Evolutionary conservation across 2,329 filamentous ascomycete genomes (phyloP), one percentile per base, ranked within the genome.

Genomic region (Colletotrichum sojae): DNA sequence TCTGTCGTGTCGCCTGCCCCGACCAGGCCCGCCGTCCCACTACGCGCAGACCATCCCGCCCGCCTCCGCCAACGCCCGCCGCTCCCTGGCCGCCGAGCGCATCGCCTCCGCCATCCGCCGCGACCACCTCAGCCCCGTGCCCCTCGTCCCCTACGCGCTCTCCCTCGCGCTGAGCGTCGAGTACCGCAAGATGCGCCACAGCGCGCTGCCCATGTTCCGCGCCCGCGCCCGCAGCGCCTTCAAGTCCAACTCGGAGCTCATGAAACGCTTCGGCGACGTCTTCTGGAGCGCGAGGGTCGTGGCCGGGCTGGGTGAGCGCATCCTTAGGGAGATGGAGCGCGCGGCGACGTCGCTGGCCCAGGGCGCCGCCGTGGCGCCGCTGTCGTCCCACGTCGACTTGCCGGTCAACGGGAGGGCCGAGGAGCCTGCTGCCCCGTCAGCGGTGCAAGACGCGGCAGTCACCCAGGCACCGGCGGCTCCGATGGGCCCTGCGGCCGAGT

Each of bases 101-200:
- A 89, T 90, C 61, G 83, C 87, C 4, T 86, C 82, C 45, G 83
- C 86, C n/a, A 83, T 88, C 2, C 82, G 82, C 16, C 81, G 84
- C 5, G 86, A 89, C 52, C 83, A 84, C 18, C 78, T 85, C 15
- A 84, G 84, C 40, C 83, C 87, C 0, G 81, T 90, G 39, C 88
- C 89, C 0, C 86, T 90, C 67, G 82, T 91, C 0, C 88, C 89
- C 0, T 91, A 91, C 65, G 88, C 87, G 0, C 82, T 91, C 0
- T 89, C 88, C 1, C 82, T 91, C 0, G 86, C 89, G 0, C 81
- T 91, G 1, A 89, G 87, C 54, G 87, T 91, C 1, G 86, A 87
- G 13, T 91, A 91, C 71, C 84, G 88, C 52, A 90, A 90, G 74
- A 89, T 91, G 88, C 83, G 89, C 1, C 86, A 90, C 72, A 89